phyloP scores from a whole-genome alignment of 2,329 filamentous ascomycete species.

The Thelonectria olida region DNA sequence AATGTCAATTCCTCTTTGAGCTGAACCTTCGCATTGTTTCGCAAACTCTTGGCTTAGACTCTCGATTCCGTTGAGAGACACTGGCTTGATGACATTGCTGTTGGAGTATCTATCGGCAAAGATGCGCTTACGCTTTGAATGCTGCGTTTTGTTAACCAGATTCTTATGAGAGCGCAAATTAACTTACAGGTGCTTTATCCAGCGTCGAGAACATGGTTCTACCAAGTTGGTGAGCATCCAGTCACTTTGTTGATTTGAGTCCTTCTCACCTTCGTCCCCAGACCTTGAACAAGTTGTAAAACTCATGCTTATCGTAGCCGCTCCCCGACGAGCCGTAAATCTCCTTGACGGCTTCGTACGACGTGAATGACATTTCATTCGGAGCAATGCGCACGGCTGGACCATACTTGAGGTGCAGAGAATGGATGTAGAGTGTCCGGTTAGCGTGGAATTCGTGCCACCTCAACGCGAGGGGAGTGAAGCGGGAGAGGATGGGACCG shows the following conservation, averaged over 20 bases:
- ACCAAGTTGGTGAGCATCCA: background rate
- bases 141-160: constrained; percentile 49
- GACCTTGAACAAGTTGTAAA: constrained; percentile 67
- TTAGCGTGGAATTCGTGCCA: constrained; percentile 62
- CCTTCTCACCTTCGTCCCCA: constrained; percentile 60
- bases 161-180: background rate
- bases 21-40: constrained; percentile 56
- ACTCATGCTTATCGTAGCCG: constrained; percentile 70
- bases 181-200: constrained; percentile 58
- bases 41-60: constrained; percentile 64
- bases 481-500: constrained; percentile 56
- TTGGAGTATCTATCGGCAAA: constrained; percentile 74
- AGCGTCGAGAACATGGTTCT: constrained; percentile 68
- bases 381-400: constrained; percentile 65
- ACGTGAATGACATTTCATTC: constrained; percentile 66
- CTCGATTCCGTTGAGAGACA: constrained; percentile 64
- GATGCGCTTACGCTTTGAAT: constrained; percentile 67
- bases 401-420: constrained; percentile 62
- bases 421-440: constrained; percentile 63
- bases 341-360: constrained; percentile 63
- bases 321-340: constrained; percentile 69
- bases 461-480: constrained; percentile 60
- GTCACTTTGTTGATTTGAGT: background rate
- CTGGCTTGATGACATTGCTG: constrained; percentile 67
- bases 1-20: constrained; percentile 60